Conservation (phyloP, 2,329 filamentous ascomycete species). For the Biscogniauxia sp. region DNA sequence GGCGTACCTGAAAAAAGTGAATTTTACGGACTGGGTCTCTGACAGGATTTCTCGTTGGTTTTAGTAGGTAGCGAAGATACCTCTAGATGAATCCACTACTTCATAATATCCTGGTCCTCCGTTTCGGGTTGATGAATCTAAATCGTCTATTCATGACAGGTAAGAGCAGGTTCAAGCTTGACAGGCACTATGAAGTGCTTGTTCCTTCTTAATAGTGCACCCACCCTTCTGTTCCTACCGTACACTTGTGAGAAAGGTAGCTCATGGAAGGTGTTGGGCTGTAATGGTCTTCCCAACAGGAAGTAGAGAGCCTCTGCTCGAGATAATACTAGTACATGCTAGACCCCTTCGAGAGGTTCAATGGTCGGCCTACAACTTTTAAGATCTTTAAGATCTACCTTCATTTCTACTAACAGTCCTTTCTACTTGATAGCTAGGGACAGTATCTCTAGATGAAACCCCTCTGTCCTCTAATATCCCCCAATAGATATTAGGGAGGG, state of each 20-base stretch:
- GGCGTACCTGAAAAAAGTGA: constrained; percentile 43
- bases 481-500: background rate
- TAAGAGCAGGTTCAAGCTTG: background rate
- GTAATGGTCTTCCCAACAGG: background rate
- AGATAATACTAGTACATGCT: background rate
- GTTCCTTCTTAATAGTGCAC: background rate
- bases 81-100: constrained; percentile 12
- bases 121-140: background rate
- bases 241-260: background rate
- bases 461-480: background rate
- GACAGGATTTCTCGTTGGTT: constrained; percentile 13
- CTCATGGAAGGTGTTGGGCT: background rate
- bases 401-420: constrained; percentile 1
- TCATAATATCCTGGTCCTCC: background rate
- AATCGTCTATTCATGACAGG: background rate
- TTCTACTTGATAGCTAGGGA: constrained; percentile 2
- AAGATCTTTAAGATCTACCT: background rate
- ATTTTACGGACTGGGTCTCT: constrained; percentile 27
- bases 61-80: constrained; percentile 19
- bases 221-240: background rate
- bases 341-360: background rate
- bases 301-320: background rate
- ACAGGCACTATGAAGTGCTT: background rate
- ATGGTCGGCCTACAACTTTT: background rate
- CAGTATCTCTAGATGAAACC: background rate